Evolutionary conservation across 78 protist species (phyloP), one percentile per base, ranked within the genome.

Genomic region (Monocercomonoides exilis): DNA sequence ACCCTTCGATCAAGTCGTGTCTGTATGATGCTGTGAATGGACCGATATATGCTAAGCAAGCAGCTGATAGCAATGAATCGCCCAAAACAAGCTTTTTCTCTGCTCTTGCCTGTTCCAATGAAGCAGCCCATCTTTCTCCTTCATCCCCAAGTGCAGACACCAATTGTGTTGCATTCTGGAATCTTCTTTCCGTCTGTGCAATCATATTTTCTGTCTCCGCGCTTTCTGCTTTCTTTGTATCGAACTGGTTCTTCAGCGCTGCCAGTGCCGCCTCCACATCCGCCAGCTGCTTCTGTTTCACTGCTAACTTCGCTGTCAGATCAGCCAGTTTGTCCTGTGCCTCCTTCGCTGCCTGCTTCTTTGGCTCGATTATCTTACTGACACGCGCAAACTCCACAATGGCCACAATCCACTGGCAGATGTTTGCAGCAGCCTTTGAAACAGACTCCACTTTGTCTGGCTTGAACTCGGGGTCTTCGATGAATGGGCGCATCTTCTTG

Each of bases 401-500:
- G 21, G 96, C 96, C 29, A 87, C 84, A 41, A 80, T 91, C 97
- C 97, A 95, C 94, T 80, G 84, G 93, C 97, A 95, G 46, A 95
- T 82, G 2, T 92, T 90, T 77, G 43, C 87, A 46, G 94, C 93
- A 1, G 97, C 97, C 54, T 0, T 0, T 1, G 95, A 92, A 0
- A 45, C 88, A 33, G 77, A 77, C 29, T 21, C 84, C 21, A n/a
- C 92, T 5, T 1, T 33, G 29, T 91, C 95, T 6, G 94, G 95
- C n/a, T n/a, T 77, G 91, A 95, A 95, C 33, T 89, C 91, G 0
- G 87, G 88, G 44, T 90, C 46, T 6, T 64, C 80, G 41, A 86
- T 81, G 85, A 89, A 93, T 63, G 82, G 80, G 11, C 3, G 4
- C 35, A 87, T 3, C 85, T 11, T 35, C 21, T 6, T 43, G 2